Evolutionary conservation across 345 rosid genomes (phyloP).

Genomic region (Laguncularia racemosa): DNA sequence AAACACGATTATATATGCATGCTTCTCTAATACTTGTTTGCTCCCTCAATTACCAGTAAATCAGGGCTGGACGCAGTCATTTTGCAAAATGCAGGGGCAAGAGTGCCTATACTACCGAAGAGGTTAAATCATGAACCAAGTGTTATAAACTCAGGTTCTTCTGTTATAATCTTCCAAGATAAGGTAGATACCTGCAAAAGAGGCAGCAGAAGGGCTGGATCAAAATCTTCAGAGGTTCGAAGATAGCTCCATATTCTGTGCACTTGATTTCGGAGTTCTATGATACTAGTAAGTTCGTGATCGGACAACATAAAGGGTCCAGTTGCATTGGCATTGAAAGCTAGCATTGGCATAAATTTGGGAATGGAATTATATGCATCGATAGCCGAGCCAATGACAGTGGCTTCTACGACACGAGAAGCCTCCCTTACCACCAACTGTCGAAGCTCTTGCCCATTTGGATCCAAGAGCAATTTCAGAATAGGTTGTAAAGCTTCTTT

Average conservation of each 20-base stretch:
- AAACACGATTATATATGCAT: too few relatives aligned
- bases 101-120: too few relatives aligned
- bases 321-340: conserved; percentile 40
- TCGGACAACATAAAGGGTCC: conserved; percentile 50
- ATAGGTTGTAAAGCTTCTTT: conserved; percentile 92
- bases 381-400: conserved; percentile 46
- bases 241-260: conserved; percentile 74
- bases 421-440: conserved; percentile 75
- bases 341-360: conserved; percentile 32
- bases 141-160: too few relatives aligned
- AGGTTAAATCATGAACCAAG: too few relatives aligned
- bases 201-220: conserved; percentile 71
- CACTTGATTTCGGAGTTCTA: conserved; percentile 70
- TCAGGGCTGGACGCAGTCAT: too few relatives aligned
- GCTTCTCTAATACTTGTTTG: too few relatives aligned
- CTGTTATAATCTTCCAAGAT: not conserved
- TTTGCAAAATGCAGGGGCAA: too few relatives aligned
- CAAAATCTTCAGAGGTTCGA: conserved; percentile 69
- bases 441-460: conserved; percentile 79
- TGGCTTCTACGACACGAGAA: conserved; percentile 65
- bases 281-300: conserved; percentile 48
- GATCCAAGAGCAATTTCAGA: conserved; percentile 58
- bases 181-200: conserved; percentile 52
- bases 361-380: conserved; percentile 73
- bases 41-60: too few relatives aligned